Conservation (phyloP, 2,329 filamentous ascomycete genomes). For the Sphaerostilbella broomeana region DNA sequence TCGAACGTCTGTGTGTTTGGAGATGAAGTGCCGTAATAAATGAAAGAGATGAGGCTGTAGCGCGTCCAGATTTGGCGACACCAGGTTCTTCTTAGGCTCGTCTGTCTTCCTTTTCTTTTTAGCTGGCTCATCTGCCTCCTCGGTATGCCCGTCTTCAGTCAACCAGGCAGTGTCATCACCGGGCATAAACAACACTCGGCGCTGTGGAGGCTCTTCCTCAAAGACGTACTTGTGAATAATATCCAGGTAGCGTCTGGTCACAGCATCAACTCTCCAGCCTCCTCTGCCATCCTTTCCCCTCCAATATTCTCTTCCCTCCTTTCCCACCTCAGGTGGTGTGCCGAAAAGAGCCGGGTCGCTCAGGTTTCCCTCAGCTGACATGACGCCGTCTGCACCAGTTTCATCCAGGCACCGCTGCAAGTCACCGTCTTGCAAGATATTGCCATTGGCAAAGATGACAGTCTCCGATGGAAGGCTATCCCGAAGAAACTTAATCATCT, state of each 20-base stretch:
- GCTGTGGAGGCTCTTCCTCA: conserved; percentile 54
- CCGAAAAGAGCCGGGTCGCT: conserved; percentile 87
- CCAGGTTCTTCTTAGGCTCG: conserved; percentile 33
- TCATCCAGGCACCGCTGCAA: conserved; percentile 68
- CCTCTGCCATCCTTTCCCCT: conserved; percentile 68
- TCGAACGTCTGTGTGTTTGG: conserved; percentile 72
- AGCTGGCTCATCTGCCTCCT: conserved; percentile 41
- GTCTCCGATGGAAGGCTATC: conserved; percentile 79
- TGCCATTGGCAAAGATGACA: conserved; percentile 95
- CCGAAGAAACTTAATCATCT: conserved; percentile 71
- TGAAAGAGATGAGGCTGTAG: conserved; percentile 95
- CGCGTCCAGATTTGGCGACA: conserved; percentile 59
- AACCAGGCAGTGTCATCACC: conserved; percentile 47
- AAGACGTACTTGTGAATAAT: conserved; percentile 78
- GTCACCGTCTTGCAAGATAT: conserved; percentile 76
- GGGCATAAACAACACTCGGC: conserved; percentile 68
- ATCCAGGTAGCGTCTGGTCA: conserved; percentile 82
- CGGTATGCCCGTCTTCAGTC: conserved; percentile 24
- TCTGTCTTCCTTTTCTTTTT: conserved; percentile 41
- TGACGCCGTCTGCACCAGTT: conserved; percentile 86
- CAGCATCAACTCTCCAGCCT: conserved; percentile 82
- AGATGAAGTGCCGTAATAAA: conserved; percentile 74
- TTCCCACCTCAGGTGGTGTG: conserved; percentile 52
- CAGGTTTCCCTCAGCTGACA: conserved; percentile 94
- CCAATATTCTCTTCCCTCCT: conserved; percentile 80